Evolutionary conservation across 805 yeast genomes (phyloP).

Genomic region (Metschnikowia shivogae): DNA sequence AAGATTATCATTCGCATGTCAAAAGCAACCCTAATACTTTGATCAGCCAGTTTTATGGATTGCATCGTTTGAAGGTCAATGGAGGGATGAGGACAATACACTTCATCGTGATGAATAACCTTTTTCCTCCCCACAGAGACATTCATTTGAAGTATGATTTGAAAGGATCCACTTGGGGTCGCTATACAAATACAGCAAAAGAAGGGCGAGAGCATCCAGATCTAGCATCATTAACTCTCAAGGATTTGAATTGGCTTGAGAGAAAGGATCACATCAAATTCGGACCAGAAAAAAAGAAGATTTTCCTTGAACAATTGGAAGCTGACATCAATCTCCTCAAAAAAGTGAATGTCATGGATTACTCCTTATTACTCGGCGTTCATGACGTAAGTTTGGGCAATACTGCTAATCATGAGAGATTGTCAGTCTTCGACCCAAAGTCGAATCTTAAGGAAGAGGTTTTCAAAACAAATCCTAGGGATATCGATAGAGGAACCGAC

Average conservation of each 20-base stretch:
- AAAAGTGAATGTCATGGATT: conserved; percentile 87
- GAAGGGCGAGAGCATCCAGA: conserved; percentile 22
- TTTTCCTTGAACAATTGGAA: conserved; percentile 64
- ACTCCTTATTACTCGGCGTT: conserved; percentile 82
- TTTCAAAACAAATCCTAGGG: conserved; percentile 45
- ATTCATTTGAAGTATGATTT: conserved; percentile 83
- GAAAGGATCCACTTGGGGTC: conserved; percentile 89
- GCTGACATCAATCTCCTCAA: conserved; percentile 72
- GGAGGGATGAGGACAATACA: conserved; percentile 69
- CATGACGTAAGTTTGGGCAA: conserved; percentile 69
- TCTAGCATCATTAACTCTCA: conserved; percentile 49
- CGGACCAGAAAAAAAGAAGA: conserved; percentile 63
- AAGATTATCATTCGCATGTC: conserved; percentile 77
- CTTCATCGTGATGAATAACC: conserved; percentile 93
- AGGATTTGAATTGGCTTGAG: conserved; percentile 87
- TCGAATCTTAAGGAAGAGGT: conserved; percentile 35
- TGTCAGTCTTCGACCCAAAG: conserved; percentile 44
- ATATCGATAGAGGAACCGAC: conserved; percentile 37
- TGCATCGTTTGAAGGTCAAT: conserved; percentile 91
- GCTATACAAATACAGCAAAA: conserved; percentile 46
- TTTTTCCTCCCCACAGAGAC: conserved; percentile 90
- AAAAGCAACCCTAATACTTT: conserved; percentile 81
- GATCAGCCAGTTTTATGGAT: conserved; percentile 92
- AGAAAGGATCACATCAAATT: conserved; percentile 58
- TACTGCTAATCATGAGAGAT: conserved; percentile 32